Evolutionary conservation across 805 yeast species (phyloP).

Genomic region (Pichia ethanolica): DNA sequence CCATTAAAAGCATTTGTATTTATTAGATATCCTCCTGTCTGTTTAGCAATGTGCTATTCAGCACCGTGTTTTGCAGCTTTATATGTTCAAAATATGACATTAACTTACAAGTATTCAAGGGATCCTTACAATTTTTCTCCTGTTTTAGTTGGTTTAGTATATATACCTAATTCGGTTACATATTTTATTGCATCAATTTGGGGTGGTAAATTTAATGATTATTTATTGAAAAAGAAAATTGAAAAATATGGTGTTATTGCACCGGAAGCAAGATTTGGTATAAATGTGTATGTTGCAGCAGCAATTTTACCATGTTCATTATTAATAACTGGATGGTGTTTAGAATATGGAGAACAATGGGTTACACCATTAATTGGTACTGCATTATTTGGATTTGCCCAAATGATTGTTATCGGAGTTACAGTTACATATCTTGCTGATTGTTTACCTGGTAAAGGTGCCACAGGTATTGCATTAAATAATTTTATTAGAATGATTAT

Average conservation of each 20-base stretch:
- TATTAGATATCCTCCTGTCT: constrained; percentile 67
- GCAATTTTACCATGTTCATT: constrained; percentile 55
- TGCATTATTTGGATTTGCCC: constrained; percentile 72
- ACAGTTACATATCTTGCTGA: constrained; percentile 78
- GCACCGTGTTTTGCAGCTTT: constrained; percentile 64
- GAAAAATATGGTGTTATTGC: constrained; percentile 55
- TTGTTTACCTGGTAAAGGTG: constrained; percentile 79
- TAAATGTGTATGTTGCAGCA: constrained; percentile 64
- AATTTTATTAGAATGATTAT: constrained; percentile 65
- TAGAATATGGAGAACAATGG: constrained; percentile 63
- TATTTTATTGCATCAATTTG: constrained; percentile 68
- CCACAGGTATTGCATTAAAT: constrained; percentile 81
- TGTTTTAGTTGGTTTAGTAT: constrained; percentile 63
- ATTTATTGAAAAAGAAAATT: constrained; percentile 41
- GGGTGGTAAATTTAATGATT: constrained; percentile 78
- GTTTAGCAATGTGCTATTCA: constrained; percentile 55
- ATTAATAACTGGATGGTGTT: constrained; percentile 77
- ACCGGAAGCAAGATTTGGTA: constrained; percentile 75
- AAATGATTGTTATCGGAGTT: constrained; percentile 78
- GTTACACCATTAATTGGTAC: constrained; percentile 75
- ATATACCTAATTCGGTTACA: constrained; percentile 77
- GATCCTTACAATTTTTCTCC: constrained; percentile 65
- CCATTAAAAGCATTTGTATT: constrained; percentile 60
- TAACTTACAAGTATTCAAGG: constrained; percentile 53
- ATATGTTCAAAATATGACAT: constrained; percentile 68